phyloP scores from a whole-genome alignment of 257 asterid genomes.

The Leonotis leonurus region DNA sequence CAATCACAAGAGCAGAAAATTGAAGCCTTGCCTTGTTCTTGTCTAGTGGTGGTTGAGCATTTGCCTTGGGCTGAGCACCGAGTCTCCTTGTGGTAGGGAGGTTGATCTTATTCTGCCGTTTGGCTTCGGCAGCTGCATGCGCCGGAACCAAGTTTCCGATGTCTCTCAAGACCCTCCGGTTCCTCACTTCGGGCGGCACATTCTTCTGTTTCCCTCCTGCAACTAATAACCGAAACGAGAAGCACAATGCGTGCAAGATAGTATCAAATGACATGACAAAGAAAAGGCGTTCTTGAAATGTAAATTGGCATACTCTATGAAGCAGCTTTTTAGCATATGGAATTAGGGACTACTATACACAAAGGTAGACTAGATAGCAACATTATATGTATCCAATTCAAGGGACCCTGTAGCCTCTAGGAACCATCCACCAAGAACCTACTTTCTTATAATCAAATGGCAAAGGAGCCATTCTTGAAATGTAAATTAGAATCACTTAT shows the following conservation, averaged over 20 bases:
- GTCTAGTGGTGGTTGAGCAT: conserved; percentile 30
- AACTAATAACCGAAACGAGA: conserved; percentile 5
- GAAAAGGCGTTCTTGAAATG: neutral
- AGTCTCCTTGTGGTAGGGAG: conserved; percentile 32
- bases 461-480: too few species aligned
- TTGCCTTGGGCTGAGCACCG: conserved; percentile 23
- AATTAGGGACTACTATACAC: too few species aligned
- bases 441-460: too few species aligned
- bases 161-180: conserved; percentile 56
- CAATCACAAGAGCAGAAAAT: neutral
- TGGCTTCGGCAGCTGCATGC: conserved; percentile 27
- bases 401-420: too few species aligned
- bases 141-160: conserved; percentile 60
- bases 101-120: conserved; percentile 26
- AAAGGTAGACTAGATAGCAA: too few species aligned
- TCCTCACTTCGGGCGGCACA: conserved; percentile 36
- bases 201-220: conserved; percentile 50
- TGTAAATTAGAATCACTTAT: too few species aligned
- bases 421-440: too few species aligned
- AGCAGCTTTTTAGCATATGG: too few species aligned
- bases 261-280: neutral
- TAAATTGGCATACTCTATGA: neutral
- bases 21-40: conserved; percentile 27
- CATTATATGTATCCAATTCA: too few species aligned
- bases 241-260: neutral